Conservation (phyloP, 345 rosid species). For the Rhodamnia rubescens region DNA sequence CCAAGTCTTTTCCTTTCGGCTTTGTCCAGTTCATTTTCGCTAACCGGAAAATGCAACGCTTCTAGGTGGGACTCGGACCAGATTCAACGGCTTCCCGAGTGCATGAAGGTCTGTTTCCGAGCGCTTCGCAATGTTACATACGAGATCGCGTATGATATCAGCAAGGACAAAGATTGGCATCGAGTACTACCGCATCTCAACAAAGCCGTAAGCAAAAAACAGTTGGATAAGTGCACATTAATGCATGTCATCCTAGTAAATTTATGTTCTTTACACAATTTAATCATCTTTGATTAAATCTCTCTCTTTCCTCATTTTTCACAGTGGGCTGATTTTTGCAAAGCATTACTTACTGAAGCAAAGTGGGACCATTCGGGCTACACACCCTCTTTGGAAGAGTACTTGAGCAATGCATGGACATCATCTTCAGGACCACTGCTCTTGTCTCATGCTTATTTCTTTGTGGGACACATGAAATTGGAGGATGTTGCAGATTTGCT, state of each 20-base stretch:
- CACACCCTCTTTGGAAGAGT: conserved; percentile 28
- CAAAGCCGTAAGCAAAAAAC: conserved; percentile 19
- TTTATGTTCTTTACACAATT: not conserved
- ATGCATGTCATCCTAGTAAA: not conserved
- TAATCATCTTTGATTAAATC: not conserved
- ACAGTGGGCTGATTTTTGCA: conserved; percentile 48
- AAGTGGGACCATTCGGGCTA: conserved; percentile 25
- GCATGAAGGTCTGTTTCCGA: conserved; percentile 35
- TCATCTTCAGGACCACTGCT: conserved; percentile 30
- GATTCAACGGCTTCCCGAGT: conserved; percentile 19
- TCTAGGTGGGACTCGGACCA: conserved; percentile 26
- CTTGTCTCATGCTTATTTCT: conserved; percentile 14
- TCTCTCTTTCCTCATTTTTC: not conserved
- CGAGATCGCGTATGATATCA: conserved; percentile 29
- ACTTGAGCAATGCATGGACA: conserved; percentile 28
- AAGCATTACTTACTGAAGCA: conserved; percentile 35
- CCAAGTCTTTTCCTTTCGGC: not conserved
- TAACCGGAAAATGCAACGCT: not conserved
- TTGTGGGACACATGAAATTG: not conserved
- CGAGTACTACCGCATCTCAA: conserved; percentile 12
- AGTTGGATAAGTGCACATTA: not conserved
- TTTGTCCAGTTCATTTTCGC: not conserved
- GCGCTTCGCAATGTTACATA: conserved; percentile 13
- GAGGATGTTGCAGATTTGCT: not conserved
- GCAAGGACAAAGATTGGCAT: conserved; percentile 10